A percentile compares a stretch with the other conserved stretches of the same genome.
Conservation (phyloP, 345 rosid genomes). For the Melastoma malabathricum region DNA sequence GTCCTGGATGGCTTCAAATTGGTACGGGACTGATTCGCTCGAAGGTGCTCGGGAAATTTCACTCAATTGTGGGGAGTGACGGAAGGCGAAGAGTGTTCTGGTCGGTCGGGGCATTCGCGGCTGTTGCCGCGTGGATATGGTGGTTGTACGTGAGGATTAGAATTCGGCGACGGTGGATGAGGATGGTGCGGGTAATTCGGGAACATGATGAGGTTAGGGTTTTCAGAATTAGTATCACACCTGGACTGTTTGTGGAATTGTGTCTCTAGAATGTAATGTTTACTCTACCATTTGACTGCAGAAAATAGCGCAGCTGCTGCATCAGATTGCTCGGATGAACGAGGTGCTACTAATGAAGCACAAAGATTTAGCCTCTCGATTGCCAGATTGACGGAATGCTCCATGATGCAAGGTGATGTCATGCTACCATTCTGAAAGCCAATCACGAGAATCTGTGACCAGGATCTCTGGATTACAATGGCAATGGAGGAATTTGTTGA, state of each 20-base stretch:
- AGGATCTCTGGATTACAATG: too few species aligned
- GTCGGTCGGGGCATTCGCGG: constrained; percentile 2
- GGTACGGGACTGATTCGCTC: constrained; percentile 6
- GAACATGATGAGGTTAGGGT: constrained; percentile 13
- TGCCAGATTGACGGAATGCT: too few species aligned
- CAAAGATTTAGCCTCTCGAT: too few species aligned
- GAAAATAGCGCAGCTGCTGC: too few species aligned
- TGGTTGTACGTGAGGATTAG: constrained; percentile 1
- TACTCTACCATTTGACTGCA: too few species aligned
- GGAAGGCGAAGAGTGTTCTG: background rate
- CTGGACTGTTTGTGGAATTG: constrained; percentile 6
- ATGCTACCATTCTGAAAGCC: too few species aligned
- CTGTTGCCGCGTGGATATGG: constrained; percentile 3
- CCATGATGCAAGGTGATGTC: too few species aligned
- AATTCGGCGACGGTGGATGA: background rate
- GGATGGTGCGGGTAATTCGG: constrained; percentile 4
- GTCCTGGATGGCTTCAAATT: constrained; percentile 4
- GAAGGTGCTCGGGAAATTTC: background rate
- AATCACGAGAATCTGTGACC: too few species aligned
- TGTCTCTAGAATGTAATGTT: too few species aligned
- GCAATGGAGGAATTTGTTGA: too few species aligned
- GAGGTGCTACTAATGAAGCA: too few species aligned
- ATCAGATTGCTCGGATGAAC: too few species aligned
- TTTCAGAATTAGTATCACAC: background rate
- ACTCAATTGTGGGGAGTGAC: background rate